These are phyloP conservation scores for Myochromella boudieri DNA, from an alignment of 768 basidiomycete species.

Conservation along the genomic window DNA sequence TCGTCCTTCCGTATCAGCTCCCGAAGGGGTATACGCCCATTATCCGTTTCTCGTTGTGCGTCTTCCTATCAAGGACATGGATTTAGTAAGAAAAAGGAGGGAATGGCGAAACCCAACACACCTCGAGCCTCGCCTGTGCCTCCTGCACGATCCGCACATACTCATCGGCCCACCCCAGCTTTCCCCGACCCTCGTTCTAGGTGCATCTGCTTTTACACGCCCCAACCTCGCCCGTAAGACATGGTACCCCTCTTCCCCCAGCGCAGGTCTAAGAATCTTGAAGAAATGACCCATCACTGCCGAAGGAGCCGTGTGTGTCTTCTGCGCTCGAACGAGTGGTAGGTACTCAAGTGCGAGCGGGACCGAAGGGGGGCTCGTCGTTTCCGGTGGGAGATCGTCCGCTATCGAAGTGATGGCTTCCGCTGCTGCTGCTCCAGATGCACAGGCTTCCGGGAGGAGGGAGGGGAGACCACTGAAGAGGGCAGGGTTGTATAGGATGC, in stretches of 20 bases:
- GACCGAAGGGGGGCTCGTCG: constrained; percentile 54
- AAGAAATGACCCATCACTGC: constrained; percentile 93
- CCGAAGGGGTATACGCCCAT: too few species aligned
- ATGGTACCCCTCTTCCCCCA: constrained; percentile 46
- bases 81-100: too few species aligned
- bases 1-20: too few species aligned
- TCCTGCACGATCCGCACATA: constrained; percentile 59
- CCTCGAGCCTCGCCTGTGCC: constrained; percentile 57
- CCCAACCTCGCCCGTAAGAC: constrained; percentile 79
- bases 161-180: constrained; percentile 36
- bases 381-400: background rate
- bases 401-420: constrained; percentile 9
- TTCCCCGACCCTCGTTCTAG: too few species aligned
- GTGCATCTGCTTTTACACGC: constrained; percentile 29
- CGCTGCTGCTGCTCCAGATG: constrained; percentile 6
- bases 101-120: too few species aligned
- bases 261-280: constrained; percentile 82
- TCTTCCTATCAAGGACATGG: too few species aligned
- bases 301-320: constrained; percentile 54
- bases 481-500: constrained; percentile 89
- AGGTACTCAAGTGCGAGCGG: constrained; percentile 86
- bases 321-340: constrained; percentile 71
- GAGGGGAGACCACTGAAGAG: too few species aligned
- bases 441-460: too few species aligned
- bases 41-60: too few species aligned